Percentiles rank a stretch among this genome's conserved stretches.
Conservation (phyloP, 192 early-diverging fungal genomes). For the Entomortierella chlamydospora region DNA sequence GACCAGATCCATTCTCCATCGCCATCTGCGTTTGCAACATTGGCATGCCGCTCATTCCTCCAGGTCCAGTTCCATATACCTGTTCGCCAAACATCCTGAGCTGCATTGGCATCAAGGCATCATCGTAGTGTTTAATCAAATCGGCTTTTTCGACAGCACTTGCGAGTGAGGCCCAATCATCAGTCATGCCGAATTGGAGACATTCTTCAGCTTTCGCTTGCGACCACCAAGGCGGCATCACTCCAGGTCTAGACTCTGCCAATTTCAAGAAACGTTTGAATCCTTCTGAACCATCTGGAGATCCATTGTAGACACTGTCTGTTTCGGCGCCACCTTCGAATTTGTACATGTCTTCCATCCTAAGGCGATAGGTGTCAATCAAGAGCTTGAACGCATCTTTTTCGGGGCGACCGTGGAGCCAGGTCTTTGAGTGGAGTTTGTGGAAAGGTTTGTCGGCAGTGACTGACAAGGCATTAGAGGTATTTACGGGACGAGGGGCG, state of each 20-base stretch:
- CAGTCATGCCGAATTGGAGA: constrained; percentile 11
- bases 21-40: not conserved
- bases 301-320: constrained; percentile 22
- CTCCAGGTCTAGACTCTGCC: constrained; percentile 1
- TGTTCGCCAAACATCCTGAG: constrained; percentile 36
- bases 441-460: constrained; percentile 9
- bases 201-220: constrained; percentile 10
- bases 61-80: constrained; percentile 15
- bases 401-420: constrained; percentile 23
- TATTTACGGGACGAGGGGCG: too few species aligned
- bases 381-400: constrained; percentile 25
- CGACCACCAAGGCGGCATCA: constrained; percentile 30
- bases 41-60: constrained; percentile 11
- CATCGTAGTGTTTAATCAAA: constrained; percentile 23
- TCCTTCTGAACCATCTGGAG: not conserved
- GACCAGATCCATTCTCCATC: not conserved
- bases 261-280: constrained; percentile 11
- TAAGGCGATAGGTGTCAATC: constrained; percentile 30
- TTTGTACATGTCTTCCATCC: constrained; percentile 31
- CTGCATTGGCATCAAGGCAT: constrained; percentile 42
- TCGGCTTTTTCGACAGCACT: constrained; percentile 8
- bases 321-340: constrained; percentile 17
- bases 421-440: not conserved
- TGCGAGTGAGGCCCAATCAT: constrained; percentile 19
- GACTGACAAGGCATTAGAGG: not conserved